A percentile compares a stretch with the other conserved stretches of the same genome.
Conservation (phyloP, 2,329 filamentous ascomycete genomes). For the Westerdykella aurantiaca region DNA sequence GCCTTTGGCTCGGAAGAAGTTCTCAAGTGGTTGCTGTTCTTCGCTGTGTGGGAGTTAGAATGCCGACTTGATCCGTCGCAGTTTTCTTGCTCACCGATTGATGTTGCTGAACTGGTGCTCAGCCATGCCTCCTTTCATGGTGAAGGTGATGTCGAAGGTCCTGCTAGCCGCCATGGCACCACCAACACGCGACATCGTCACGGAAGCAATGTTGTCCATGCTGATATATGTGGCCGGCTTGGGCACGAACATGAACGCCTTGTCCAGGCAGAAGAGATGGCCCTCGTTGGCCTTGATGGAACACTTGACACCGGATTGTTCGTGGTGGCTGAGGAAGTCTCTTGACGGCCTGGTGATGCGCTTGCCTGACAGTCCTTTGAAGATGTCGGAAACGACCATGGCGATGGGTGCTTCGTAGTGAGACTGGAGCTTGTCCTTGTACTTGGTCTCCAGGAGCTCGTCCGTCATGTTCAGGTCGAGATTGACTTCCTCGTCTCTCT, state of each 20-base stretch:
- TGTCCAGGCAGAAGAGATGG: conserved; percentile 93
- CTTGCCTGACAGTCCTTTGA: conserved; percentile 89
- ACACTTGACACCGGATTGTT: conserved; percentile 94
- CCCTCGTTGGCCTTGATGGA: conserved; percentile 99
- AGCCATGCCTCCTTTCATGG: conserved; percentile 76
- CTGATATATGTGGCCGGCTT: conserved; percentile 97
- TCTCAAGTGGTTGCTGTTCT: conserved; percentile 92
- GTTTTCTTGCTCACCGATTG: conserved; percentile 57
- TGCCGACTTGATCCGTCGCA: background rate
- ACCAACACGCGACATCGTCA: conserved; percentile 93
- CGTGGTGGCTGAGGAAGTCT: conserved; percentile 89
- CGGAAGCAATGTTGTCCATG: conserved; percentile 83
- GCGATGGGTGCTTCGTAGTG: conserved; percentile 88
- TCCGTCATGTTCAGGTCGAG: conserved; percentile 96
- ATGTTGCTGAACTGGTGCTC: conserved; percentile 99
- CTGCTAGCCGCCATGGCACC: conserved; percentile 89
- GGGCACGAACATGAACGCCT: conserved; percentile 97
- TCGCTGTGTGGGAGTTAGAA: conserved; percentile 48
- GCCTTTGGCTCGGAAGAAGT: conserved; percentile 94
- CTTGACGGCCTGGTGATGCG: conserved; percentile 90
- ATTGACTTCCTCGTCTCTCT: conserved; percentile 93
- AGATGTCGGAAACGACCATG: conserved; percentile 90
- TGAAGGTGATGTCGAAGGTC: conserved; percentile 94
- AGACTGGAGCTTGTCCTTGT: conserved; percentile 80
- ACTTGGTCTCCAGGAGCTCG: conserved; percentile 75